Percentiles rank a stretch among this genome's conserved stretches.
These are phyloP conservation scores for Nicotiana sylvestris DNA, from an alignment of 257 asterid genomes.

Conservation along the genomic window DNA sequence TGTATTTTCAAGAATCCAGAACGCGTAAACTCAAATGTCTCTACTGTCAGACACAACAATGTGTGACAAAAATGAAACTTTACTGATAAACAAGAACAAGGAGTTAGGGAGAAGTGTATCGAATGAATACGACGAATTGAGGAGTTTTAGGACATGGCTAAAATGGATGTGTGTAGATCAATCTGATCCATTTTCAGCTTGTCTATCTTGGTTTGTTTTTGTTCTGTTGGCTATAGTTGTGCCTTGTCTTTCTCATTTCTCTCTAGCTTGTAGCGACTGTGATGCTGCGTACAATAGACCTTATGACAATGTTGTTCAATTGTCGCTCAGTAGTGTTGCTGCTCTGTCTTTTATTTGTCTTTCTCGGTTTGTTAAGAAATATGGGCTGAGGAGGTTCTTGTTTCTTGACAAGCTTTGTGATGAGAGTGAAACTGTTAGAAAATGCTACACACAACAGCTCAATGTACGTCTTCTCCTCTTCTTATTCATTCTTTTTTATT, in stretches of 20 bases:
- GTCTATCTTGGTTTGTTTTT: constrained; percentile 21
- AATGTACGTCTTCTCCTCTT: constrained; percentile 10
- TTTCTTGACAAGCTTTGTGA: constrained; percentile 24
- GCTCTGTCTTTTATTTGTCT: constrained; percentile 21
- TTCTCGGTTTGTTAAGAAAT: constrained; percentile 16
- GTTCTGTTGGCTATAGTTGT: constrained; percentile 8
- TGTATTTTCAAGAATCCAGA: no score
- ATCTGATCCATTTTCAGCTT: constrained; percentile 10
- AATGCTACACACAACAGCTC: constrained; percentile 20
- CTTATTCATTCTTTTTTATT: no score
- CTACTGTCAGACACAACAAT: not conserved
- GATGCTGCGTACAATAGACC: constrained; percentile 17
- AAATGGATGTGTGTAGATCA: constrained; percentile 24
- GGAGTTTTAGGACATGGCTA: constrained; percentile 15
- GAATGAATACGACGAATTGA: constrained; percentile 16
- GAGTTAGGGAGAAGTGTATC: not conserved
- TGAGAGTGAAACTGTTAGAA: constrained; percentile 22
- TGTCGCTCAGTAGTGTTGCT: constrained; percentile 20
- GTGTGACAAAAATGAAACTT: not conserved
- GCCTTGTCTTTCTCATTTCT: constrained; percentile 18
- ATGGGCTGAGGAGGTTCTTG: constrained; percentile 21
- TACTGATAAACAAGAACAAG: constrained; percentile 3
- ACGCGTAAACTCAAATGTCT: no score
- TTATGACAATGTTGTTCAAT: constrained; percentile 12
- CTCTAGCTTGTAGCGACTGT: constrained; percentile 10